These are phyloP conservation scores for Aspergillus sp. DNA, from an alignment of 2,329 filamentous ascomycete species.

Conservation along the genomic window DNA sequence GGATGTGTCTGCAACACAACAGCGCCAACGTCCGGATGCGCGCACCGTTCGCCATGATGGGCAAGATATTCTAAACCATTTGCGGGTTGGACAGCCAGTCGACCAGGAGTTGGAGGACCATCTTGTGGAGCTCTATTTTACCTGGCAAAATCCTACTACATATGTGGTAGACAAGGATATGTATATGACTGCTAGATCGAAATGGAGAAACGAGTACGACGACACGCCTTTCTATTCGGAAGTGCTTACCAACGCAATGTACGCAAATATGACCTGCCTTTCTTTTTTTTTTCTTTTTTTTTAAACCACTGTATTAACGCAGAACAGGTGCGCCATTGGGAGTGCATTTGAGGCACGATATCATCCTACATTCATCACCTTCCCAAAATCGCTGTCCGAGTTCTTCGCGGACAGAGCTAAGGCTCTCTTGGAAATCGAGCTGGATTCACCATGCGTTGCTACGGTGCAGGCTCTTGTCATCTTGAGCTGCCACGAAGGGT, in stretches of 20 bases:
- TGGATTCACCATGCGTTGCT: constrained; percentile 42
- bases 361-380: constrained; percentile 36
- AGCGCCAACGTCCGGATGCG: constrained; percentile 29
- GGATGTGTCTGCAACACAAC: constrained; percentile 29
- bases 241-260: constrained; percentile 37
- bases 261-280: constrained; percentile 1
- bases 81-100: constrained; percentile 35
- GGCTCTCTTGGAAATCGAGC: constrained; percentile 39
- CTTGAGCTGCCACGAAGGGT: constrained; percentile 39
- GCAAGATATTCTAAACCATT: constrained; percentile 34
- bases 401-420: constrained; percentile 39
- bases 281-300: too few species aligned
- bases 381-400: constrained; percentile 28
- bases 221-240: constrained; percentile 36
- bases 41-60: constrained; percentile 33
- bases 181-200: constrained; percentile 27
- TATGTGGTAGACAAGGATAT: constrained; percentile 40
- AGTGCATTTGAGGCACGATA: constrained; percentile 38
- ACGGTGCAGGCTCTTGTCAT: constrained; percentile 42
- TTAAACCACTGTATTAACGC: too few species aligned
- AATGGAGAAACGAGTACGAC: constrained; percentile 31
- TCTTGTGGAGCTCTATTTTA: constrained; percentile 40
- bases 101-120: constrained; percentile 37
- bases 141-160: constrained; percentile 42
- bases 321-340: constrained; percentile 33